Evolutionary conservation across 2,329 filamentous ascomycete genomes (phyloP).

Genomic region (Hansfordia pulvinata): DNA sequence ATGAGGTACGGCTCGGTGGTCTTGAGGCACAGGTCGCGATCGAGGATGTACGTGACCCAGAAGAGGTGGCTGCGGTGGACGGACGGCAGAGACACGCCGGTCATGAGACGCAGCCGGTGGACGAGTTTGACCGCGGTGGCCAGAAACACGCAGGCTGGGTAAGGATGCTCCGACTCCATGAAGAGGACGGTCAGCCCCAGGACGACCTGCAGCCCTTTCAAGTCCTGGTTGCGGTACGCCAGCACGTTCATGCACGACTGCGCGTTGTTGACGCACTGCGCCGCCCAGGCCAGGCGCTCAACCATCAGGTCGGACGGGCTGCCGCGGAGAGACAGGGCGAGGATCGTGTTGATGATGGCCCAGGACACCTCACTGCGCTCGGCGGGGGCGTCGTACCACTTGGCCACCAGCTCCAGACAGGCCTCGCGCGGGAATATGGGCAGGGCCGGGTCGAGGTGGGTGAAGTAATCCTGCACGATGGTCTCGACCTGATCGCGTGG

Average conservation of each 20-base stretch:
- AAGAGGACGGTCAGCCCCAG: not conserved
- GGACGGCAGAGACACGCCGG: not conserved
- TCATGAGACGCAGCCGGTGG: not conserved
- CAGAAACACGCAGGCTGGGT: not conserved
- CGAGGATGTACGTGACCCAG: slow-evolving; percentile 1
- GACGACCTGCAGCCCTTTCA: not conserved
- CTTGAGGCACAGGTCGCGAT: not conserved
- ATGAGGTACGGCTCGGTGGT: not conserved
- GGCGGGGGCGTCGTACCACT: not conserved
- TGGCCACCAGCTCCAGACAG: not conserved
- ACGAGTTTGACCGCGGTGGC: not conserved
- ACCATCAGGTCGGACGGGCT: not conserved
- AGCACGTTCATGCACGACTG: not conserved
- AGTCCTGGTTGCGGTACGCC: not conserved
- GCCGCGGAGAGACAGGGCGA: not conserved
- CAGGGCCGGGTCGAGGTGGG: not conserved
- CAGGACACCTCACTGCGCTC: not conserved
- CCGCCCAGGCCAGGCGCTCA: not conserved
- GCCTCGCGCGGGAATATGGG: not conserved
- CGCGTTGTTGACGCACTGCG: not conserved
- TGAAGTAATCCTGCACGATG: not conserved
- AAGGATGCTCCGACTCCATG: not conserved
- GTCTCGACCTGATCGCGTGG: not conserved
- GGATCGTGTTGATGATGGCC: not conserved
- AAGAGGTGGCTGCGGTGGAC: not conserved